Base-by-base conservation (phyloP, 257 asterid genomes). In the Primulina huaijiensis region DNA sequence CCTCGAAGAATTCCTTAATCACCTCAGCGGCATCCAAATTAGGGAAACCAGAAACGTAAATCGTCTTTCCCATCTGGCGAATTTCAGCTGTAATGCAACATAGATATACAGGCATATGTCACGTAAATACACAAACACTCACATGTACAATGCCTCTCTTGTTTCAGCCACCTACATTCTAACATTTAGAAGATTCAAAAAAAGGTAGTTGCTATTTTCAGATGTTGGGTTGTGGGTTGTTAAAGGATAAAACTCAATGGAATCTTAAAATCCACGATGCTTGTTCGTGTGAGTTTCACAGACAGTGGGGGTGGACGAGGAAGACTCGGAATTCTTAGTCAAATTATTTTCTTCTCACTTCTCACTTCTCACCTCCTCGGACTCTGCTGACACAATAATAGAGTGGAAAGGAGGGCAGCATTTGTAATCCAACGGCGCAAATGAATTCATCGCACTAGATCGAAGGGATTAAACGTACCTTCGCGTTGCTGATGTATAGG, bases 21-120 rank as follows among this genome's bases (percentile, higher is more conserved):
- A 50, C 19, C 56, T 50, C 20, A 5, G 56, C 56, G 16, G 56
- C 19, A 50, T 16, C 3, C 0, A 50, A n/a, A 50, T 50, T 19
- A 50, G 56, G 56, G 56, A 50, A 50, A 50, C 56, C 56, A 50
- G 21, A 16, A 4, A 50, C 8, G 16, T 50, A 50, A 16, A 50
- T 1, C 20, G 56, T 50, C 56, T 50, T 50, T 16, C 56, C 56
- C 56, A 50, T 50, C 56, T 16, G 56, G 20, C 56, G 12, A 43
- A 43, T 43, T 14, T 50, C 19, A 16, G 63, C 70, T 33, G 80
- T 58, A 79, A 56, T 17, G 86, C 56, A 50, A 50, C 56, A 46
- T 12, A 50, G 56, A 50, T 19, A 50, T 5, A 50, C 5, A 3
- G 53, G 56, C 20, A 50, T 14, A 14, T 4, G 56, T 14, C 19